phyloP scores from a whole-genome alignment of 129 eudicot genomes.

The Dittrichia graveolens region DNA sequence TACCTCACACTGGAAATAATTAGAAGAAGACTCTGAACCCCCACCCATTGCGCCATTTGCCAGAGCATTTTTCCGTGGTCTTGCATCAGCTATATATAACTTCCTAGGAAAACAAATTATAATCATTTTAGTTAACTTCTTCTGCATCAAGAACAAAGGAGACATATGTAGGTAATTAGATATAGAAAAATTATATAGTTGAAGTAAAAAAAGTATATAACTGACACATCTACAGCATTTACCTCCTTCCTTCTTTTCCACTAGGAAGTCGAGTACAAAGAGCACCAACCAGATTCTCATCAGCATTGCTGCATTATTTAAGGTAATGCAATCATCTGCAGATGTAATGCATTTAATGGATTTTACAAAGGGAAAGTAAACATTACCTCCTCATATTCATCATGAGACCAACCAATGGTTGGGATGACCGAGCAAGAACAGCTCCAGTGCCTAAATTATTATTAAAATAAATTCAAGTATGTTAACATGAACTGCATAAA shows the following conservation, averaged over 20 bases:
- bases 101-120: conserved; percentile 53
- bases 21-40: conserved; percentile 96
- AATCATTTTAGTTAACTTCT: conserved; percentile 16
- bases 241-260: conserved; percentile 61
- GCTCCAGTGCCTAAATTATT: conserved; percentile 67
- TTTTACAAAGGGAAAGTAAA: not conserved
- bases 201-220: not conserved
- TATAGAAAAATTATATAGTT: not conserved
- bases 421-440: conserved; percentile 97
- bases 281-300: conserved; percentile 96
- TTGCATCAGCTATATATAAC: conserved; percentile 96
- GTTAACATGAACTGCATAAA: conserved; percentile 1
- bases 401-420: conserved; percentile 96
- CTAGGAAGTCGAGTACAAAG: conserved; percentile 65
- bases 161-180: not conserved
- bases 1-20: conserved; percentile 92
- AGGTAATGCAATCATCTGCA: conserved; percentile 9
- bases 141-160: conserved; percentile 15
- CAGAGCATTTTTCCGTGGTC: conserved; percentile 96
- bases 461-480: conserved; percentile 25
- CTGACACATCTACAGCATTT: not conserved
- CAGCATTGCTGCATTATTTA: conserved; percentile 73
- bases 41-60: conserved; percentile 99
- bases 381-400: conserved; percentile 98
- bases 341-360: not conserved